Base-by-base conservation (phyloP, 1,139 yeast genomes). In the Wickerhamomyces sp. region DNA sequence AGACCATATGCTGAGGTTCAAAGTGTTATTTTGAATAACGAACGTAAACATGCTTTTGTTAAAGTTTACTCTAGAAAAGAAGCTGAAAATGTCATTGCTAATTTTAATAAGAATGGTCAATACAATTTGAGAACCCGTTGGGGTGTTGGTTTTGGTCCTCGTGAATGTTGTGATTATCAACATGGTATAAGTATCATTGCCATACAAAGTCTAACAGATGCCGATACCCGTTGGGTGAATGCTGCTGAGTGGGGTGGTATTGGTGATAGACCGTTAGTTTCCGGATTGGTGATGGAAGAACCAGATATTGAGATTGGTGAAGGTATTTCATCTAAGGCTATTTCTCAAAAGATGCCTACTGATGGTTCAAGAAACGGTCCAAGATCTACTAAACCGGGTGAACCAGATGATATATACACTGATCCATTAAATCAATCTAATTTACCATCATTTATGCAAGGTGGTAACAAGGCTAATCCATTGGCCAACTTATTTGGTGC, bases 141-240 rank as follows among this genome's bases (percentile, higher is more conserved):
- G 98, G 98, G 97, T 51, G 97, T 92, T 48, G 98, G 98, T 2
- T 92, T 87, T 59, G 98, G 98, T 4, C 98, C 98, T 38, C 80
- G 98, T 69, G 97, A 92, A 60, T 90, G 97, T 67, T 88, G 96
- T 62, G 94, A 92, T 63, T 92, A 92, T 61, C 92, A 84, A 58
- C 82, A 83, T 44, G 98, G 98, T 47, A 73, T 83, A 33, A 84
- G 96, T 41, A 76, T 89, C 20, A 87, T 92, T 46, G 97, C 97
- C 22, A 68, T 92, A 38, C 76, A 76, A 47, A 76, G 96, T 55
- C 73, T 92, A 52, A 92, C 98, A 0, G 98, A 92, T 42, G 96
- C 97, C 17, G 98, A 92, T 62, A 79, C 73, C 55, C 71, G 81
- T 45, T 92, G 98, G 98, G 79, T 88, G 21, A 85, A 81, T 21